phyloP scores from a whole-genome alignment of 805 yeast genomes.

The Starmerella bacillaris region DNA sequence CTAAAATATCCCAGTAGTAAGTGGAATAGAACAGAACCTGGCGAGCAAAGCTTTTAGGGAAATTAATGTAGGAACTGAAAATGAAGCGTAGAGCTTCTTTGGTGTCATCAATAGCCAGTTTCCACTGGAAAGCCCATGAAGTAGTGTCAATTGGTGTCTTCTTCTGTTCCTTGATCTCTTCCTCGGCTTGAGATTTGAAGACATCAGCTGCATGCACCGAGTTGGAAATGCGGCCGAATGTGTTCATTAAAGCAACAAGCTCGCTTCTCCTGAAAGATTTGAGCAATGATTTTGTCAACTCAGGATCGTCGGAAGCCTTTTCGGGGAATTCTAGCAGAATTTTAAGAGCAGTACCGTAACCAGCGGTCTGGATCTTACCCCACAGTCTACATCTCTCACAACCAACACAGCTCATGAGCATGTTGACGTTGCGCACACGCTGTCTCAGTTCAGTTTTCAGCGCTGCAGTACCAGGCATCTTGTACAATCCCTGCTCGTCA shows the following conservation, averaged over 20 bases:
- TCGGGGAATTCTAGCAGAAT: conserved; percentile 61
- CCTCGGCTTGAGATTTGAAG: conserved; percentile 27
- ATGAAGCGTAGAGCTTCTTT: conserved; percentile 48
- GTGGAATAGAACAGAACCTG: conserved; percentile 32
- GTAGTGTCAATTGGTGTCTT: not conserved
- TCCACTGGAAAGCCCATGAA: conserved; percentile 28
- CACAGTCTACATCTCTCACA: conserved; percentile 95
- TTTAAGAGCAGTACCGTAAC: conserved; percentile 92
- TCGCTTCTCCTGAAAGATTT: conserved; percentile 58
- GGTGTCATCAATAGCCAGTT: conserved; percentile 35
- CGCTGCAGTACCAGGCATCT: conserved; percentile 23
- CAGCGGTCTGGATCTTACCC: conserved; percentile 96
- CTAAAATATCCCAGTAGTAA: conserved; percentile 53
- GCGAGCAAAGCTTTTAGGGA: conserved; percentile 48
- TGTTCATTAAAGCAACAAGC: conserved; percentile 75
- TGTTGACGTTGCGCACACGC: conserved; percentile 75
- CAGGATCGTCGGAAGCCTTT: conserved; percentile 29
- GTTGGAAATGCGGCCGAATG: conserved; percentile 80
- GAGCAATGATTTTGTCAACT: conserved; percentile 30
- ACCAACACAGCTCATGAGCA: conserved; percentile 95
- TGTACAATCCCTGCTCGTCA: conserved; percentile 34
- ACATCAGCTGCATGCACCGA: conserved; percentile 56
- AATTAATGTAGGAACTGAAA: conserved; percentile 41
- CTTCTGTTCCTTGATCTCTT: conserved; percentile 11
- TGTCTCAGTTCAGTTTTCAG: conserved; percentile 73